phyloP scores from a whole-genome alignment of 805 yeast species.

The Yarrowia osloensis region DNA sequence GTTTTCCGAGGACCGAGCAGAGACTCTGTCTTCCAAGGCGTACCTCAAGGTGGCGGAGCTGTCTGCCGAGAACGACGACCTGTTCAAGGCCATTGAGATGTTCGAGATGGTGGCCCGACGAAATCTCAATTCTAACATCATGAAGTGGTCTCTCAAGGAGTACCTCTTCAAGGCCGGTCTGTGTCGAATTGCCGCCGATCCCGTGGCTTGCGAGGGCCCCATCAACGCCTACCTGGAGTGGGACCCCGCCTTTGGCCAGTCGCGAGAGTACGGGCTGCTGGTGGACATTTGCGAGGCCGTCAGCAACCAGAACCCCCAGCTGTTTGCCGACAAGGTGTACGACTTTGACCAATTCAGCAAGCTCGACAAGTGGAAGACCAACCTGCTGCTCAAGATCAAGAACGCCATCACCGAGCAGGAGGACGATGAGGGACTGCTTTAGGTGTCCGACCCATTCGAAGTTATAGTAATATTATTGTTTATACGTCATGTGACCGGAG shows the following conservation, averaged over 20 bases:
- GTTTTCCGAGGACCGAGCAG: slow-evolving; percentile 91
- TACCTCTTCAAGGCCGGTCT: slow-evolving; percentile 82
- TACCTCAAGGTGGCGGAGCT: slow-evolving; percentile 87
- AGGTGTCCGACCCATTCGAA: not conserved
- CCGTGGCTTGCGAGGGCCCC: slow-evolving; percentile 79
- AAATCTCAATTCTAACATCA: slow-evolving; percentile 68
- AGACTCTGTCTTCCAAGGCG: slow-evolving; percentile 85
- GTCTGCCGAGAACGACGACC: slow-evolving; percentile 73
- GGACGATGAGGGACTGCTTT: slow-evolving; percentile 52
- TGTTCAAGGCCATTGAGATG: slow-evolving; percentile 69
- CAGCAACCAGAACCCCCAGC: slow-evolving; percentile 76
- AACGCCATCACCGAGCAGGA: slow-evolving; percentile 69
- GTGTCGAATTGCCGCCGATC: slow-evolving; percentile 82
- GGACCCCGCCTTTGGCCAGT: slow-evolving; percentile 69
- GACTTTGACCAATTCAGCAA: slow-evolving; percentile 86
- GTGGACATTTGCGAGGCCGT: slow-evolving; percentile 71
- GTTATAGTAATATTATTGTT: not conserved
- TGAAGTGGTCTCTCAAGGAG: slow-evolving; percentile 92
- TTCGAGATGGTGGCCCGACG: slow-evolving; percentile 79
- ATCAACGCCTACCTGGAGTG: slow-evolving; percentile 62
- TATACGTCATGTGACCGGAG: not conserved
- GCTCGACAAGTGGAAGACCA: slow-evolving; percentile 88
- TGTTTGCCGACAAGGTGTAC: slow-evolving; percentile 68
- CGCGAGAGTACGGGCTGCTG: slow-evolving; percentile 72
- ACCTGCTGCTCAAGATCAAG: slow-evolving; percentile 79